Conservation (phyloP, 352 stramenopile genomes). For the Aphanomyces invadans region DNA sequence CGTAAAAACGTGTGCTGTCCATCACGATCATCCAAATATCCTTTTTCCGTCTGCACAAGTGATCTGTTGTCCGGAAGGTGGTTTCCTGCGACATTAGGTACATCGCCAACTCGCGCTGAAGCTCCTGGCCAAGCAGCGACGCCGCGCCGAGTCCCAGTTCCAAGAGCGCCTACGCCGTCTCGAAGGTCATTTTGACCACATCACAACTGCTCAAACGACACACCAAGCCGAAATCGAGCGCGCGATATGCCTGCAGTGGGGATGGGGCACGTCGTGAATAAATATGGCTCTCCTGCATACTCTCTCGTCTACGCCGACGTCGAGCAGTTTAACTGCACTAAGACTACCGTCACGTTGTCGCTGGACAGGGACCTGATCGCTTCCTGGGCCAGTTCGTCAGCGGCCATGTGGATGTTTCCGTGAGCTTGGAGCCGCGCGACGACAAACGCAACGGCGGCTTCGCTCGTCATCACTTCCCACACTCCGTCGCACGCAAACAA, state of each 20-base stretch:
- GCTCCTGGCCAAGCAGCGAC: slow-evolving; percentile 8
- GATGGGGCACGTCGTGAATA: background rate
- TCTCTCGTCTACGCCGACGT: background rate
- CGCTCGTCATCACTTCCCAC: slow-evolving; percentile 72
- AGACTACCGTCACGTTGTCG: slow-evolving; percentile 74
- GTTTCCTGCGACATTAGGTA: background rate
- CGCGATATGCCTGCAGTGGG: background rate
- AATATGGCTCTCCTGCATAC: background rate
- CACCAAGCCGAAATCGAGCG: background rate
- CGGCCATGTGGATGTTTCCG: slow-evolving; percentile 45
- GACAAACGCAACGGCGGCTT: slow-evolving; percentile 50
- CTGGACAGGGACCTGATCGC: slow-evolving; percentile 63
- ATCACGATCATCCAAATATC: slow-evolving; percentile 20
- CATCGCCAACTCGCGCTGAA: slow-evolving; percentile 5
- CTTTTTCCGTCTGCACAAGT: background rate
- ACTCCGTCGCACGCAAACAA: slow-evolving; percentile 76
- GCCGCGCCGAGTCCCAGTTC: background rate
- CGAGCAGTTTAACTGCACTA: slow-evolving; percentile 27
- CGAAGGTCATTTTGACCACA: background rate
- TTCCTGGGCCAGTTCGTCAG: slow-evolving; percentile 65
- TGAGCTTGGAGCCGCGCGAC: slow-evolving; percentile 43
- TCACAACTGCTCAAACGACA: background rate
- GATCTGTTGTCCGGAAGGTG: background rate
- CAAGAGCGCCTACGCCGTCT: background rate
- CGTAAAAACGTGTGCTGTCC: background rate